Evolutionary conservation across 169 alveolate genomes (phyloP), one percentile per base, ranked within the genome.

Genomic region (Neospora caninum): DNA sequence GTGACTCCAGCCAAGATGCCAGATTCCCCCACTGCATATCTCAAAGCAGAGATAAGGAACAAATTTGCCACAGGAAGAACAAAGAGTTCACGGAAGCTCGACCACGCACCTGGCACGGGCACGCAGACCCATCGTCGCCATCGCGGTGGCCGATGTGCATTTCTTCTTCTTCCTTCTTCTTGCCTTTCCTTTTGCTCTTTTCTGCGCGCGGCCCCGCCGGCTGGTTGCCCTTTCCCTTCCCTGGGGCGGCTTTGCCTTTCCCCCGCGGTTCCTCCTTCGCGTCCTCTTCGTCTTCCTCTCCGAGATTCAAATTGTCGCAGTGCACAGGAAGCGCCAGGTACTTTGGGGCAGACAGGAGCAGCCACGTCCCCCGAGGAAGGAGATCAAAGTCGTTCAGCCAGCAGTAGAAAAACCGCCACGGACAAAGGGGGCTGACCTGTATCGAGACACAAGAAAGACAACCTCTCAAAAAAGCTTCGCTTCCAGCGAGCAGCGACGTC

Each of bases 321-420:
- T 96, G 97, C 95, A 88, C 95, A 20, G 92, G 69, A 38, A 96
- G 96, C 39, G 96, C 97, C 67, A 95, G 93, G 27, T 96, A 92
- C 70, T 96, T 70, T 27, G 89, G 88, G 49, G 97, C 95, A 64
- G 96, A 91, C 4, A 96, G 78, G 20, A 96, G 93, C 20, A 96
- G 82, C 92, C 96, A 73, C 20, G 97, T 73, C 45, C 88, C 95
- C 13, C 97, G 94, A 13, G 97, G 97, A 80, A 96, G 94, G 25
- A 45, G 18, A 83, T 95, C 97, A 38, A 96, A 94, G 58, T 95
- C 97, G 36, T 49, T 80, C 53, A 96, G 93, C 97, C 97, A 93
- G 27, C 88, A 91, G 83, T 91, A 96, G 91, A 96, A 96, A 36
- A 95, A 53, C 92, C 94, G 96, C 69, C 87, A 58, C 31, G 86